These are phyloP conservation scores for Allium fistulosum DNA, from an alignment of 106 monocot species.

Conservation along the genomic window DNA sequence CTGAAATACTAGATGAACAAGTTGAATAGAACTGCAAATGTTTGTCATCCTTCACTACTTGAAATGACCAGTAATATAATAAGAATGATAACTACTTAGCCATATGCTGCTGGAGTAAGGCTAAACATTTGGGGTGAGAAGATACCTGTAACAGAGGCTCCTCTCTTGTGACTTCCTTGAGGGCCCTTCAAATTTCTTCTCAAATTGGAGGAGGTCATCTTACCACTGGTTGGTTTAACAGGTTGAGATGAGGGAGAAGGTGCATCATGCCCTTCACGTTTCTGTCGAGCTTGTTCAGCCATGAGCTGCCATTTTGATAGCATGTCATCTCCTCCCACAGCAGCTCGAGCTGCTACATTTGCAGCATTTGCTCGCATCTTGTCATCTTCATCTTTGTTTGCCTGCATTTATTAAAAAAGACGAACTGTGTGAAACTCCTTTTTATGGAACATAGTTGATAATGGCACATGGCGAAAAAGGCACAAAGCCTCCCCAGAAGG, in stretches of 20 bases:
- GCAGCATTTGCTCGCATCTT: constrained; percentile 84
- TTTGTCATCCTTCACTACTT: too few species aligned
- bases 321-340: constrained; percentile 87
- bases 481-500: too few species aligned
- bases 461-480: too few species aligned
- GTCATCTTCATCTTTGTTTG: constrained; percentile 65
- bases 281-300: constrained; percentile 90
- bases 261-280: constrained; percentile 45
- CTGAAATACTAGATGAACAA: too few species aligned
- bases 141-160: background rate
- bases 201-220: background rate
- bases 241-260: constrained; percentile 7
- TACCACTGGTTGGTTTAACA: constrained; percentile 4
- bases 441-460: too few species aligned
- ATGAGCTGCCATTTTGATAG: constrained; percentile 95
- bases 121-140: too few species aligned
- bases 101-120: too few species aligned
- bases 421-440: too few species aligned
- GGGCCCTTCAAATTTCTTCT: constrained; percentile 6
- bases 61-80: too few species aligned
- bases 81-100: too few species aligned
- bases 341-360: constrained; percentile 85
- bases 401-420: background rate
- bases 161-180: constrained; percentile 12
- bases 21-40: too few species aligned